Evolutionary conservation across 78 protist genomes (phyloP).

Genomic region (Tieghemostelium lacteum): DNA sequence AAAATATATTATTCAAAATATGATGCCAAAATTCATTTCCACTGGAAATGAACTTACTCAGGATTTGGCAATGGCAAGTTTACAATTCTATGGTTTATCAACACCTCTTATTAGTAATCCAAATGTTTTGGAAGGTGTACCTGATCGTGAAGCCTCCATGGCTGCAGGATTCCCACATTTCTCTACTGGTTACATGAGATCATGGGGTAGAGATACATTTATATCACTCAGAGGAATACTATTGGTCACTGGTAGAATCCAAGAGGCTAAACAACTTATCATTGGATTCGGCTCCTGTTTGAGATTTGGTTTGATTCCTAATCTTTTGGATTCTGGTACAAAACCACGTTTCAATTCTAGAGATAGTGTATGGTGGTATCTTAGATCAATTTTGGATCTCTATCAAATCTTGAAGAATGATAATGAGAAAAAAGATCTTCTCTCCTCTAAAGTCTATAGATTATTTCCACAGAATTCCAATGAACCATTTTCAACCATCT

Average conservation of each 20-base stretch:
- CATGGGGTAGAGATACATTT: slow-evolving; percentile 94
- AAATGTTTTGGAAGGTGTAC: slow-evolving; percentile 27
- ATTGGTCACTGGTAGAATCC: slow-evolving; percentile 81
- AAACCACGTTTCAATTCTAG: slow-evolving; percentile 90
- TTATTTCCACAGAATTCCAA: slow-evolving; percentile 75
- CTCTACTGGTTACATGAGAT: slow-evolving; percentile 92
- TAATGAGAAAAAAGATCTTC: slow-evolving; percentile 60
- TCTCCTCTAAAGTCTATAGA: slow-evolving; percentile 51
- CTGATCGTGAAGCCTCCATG: slow-evolving; percentile 73
- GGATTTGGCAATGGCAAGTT: slow-evolving; percentile 67
- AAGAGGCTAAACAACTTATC: slow-evolving; percentile 85
- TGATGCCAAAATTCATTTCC: slow-evolving; percentile 13
- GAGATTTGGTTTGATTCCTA: slow-evolving; percentile 96
- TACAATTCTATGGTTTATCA: slow-evolving; percentile 75
- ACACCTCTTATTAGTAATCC: slow-evolving; percentile 59
- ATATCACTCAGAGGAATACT: slow-evolving; percentile 89
- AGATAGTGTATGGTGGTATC: slow-evolving; percentile 95
- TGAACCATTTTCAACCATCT: slow-evolving; percentile 30
- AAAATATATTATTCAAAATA: slow-evolving; percentile 22
- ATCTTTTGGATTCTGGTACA: slow-evolving; percentile 90
- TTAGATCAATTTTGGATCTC: slow-evolving; percentile 79
- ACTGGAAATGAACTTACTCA: slow-evolving; percentile 8
- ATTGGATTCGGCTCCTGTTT: slow-evolving; percentile 80
- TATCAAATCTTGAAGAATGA: slow-evolving; percentile 9
- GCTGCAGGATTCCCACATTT: slow-evolving; percentile 97